These are phyloP conservation scores for Helicocarpus griseus DNA, from an alignment of 2,329 filamentous ascomycete species.

Conservation along the genomic window DNA sequence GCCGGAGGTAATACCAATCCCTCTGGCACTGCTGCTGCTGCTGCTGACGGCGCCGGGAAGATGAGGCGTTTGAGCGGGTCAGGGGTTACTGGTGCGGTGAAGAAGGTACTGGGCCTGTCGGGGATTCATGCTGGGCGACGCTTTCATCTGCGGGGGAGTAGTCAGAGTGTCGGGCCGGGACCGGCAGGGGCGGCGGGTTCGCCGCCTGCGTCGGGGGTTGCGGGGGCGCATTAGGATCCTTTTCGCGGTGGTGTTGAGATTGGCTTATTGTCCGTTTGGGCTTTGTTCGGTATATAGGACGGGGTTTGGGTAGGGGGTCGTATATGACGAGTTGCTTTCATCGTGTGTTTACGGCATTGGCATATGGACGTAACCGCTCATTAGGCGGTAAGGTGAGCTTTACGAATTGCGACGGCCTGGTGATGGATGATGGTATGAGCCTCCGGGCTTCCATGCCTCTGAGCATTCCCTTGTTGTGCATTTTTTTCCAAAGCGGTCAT, in stretches of 20 bases:
- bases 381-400: too few relatives aligned
- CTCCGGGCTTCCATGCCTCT: too few relatives aligned
- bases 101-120: constrained; percentile 31
- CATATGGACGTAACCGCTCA: too few relatives aligned
- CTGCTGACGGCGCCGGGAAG: constrained; percentile 12
- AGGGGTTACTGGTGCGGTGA: constrained; percentile 31
- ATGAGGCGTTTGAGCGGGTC: constrained; percentile 18
- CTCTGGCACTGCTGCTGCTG: constrained; percentile 4
- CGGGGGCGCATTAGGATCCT: not conserved
- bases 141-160: constrained; percentile 30
- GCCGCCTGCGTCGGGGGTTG: not conserved
- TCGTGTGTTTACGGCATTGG: too few relatives aligned
- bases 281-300: not conserved
- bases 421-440: too few relatives aligned
- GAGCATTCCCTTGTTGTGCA: too few relatives aligned
- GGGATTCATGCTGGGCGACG: constrained; percentile 22
- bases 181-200: not conserved
- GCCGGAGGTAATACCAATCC: not conserved
- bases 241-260: too few relatives aligned
- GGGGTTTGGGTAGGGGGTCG: not conserved
- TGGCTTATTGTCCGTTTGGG: too few relatives aligned
- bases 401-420: too few relatives aligned
- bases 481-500: too few relatives aligned
- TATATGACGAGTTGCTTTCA: too few relatives aligned
- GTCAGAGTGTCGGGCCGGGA: constrained; percentile 10